Conservation (phyloP, 2,329 filamentous ascomycete species). For the Penicillium verrucosum region DNA sequence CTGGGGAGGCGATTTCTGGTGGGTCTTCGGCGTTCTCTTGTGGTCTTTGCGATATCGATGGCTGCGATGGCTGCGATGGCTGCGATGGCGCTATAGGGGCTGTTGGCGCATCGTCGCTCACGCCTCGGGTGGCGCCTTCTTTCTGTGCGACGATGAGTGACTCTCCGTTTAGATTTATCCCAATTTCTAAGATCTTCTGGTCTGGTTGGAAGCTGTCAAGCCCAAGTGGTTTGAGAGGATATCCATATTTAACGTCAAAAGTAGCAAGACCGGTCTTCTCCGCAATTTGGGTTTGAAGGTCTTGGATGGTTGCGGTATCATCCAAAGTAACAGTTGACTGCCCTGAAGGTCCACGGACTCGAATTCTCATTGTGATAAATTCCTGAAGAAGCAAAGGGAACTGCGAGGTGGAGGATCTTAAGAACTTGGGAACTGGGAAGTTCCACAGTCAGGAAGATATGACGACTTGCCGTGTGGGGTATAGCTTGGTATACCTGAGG, state of each 20-base stretch:
- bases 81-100: background rate
- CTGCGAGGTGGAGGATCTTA: background rate
- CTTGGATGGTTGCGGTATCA: slow-evolving; percentile 57
- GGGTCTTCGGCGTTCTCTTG: slow-evolving; percentile 53
- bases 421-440: background rate
- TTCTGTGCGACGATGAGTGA: slow-evolving; percentile 62
- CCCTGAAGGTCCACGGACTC: slow-evolving; percentile 71
- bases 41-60: slow-evolving; percentile 43
- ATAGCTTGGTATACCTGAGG: background rate
- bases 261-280: slow-evolving; percentile 61
- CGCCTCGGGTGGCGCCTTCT: slow-evolving; percentile 28
- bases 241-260: slow-evolving; percentile 81
- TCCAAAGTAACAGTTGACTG: slow-evolving; percentile 66
- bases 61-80: background rate
- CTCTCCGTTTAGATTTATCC: slow-evolving; percentile 63
- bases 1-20: slow-evolving; percentile 58
- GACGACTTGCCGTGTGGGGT: slow-evolving; percentile 12
- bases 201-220: slow-evolving; percentile 52
- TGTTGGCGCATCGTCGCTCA: background rate
- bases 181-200: slow-evolving; percentile 54
- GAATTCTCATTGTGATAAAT: slow-evolving; percentile 60
- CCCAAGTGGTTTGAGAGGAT: slow-evolving; percentile 65
- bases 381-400: background rate
- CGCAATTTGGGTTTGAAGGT: slow-evolving; percentile 44
- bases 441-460: slow-evolving; percentile 10